Base-by-base conservation (phyloP, 2,329 filamentous ascomycete genomes). In the Plectosphaerella plurivora region DNA sequence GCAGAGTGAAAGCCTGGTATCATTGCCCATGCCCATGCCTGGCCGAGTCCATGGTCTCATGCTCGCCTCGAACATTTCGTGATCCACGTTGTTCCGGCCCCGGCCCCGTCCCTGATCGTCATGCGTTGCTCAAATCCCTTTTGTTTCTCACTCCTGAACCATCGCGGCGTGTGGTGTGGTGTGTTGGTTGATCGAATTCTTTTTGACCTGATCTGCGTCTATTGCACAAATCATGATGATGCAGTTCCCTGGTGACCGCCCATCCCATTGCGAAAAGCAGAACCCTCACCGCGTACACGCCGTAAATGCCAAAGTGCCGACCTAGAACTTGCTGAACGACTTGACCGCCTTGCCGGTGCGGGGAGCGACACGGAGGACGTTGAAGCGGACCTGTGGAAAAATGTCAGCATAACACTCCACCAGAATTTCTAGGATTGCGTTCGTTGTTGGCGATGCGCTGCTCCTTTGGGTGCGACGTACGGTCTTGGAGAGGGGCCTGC, bases 401-500 rank as follows among this genome's bases (percentile, higher is more conserved):
- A 45, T 12, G 52, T 59, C 53, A 59, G 55, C 37, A 46, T 39
- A 47, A 11, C 9, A 14, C 16, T 33, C 20, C 42, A 5, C 15
- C 11, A 6, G 16, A 18, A 47, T n/a, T 14, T 15, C 10, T 33
- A 4, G 28, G 28, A 3, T 33, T 12, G 28, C 28, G 28, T 3
- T 33, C 28, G 28, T 12, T 8, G 4, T 33, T 12, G 12, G 9
- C 11, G 37, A 33, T 18, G 48, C 22, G 33, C 6, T 22, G 14
- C 35, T 33, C n/a, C 18, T 46, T 18, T 28, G 18, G 46, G 51
- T 54, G 55, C 11, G 65, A 88, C 90, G 66, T 89, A 99, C 95
- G 76, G 94, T 99, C 90, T 99, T 99, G 89, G 87, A 92, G 71
- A 99, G 85, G 72, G 94, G 94, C 78, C 94, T 85, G 90, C 94